These are phyloP conservation scores for Yarrowia porcina DNA, from an alignment of 805 yeast genomes.

Conservation along the genomic window DNA sequence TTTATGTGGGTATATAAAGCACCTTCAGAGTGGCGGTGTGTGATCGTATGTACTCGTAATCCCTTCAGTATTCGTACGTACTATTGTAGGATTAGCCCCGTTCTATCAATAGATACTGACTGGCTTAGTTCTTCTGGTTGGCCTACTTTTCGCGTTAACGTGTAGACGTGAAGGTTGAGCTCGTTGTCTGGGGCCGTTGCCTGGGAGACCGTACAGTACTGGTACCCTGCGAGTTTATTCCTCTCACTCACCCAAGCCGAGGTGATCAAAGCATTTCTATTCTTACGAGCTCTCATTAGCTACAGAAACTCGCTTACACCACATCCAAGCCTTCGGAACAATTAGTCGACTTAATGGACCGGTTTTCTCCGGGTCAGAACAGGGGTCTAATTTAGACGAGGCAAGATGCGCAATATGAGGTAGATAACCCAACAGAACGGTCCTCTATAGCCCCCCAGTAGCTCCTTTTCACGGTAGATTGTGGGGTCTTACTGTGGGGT, in stretches of 20 bases:
- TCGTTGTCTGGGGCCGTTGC: no score
- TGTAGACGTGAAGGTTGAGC: not conserved
- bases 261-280: not conserved
- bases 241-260: not conserved
- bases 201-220: no score
- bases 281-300: not conserved
- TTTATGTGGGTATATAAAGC: not conserved
- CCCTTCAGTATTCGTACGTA: no score
- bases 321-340: not conserved
- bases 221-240: not conserved
- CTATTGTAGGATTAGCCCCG: no score
- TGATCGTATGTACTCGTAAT: no score
- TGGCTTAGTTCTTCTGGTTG: no score
- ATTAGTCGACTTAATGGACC: not conserved
- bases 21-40: no score
- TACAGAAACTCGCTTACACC: not conserved
- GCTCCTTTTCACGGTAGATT: not conserved
- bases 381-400: slow-evolving; percentile 12
- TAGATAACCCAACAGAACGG: not conserved
- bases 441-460: no score
- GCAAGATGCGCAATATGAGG: not conserved
- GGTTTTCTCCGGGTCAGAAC: not conserved
- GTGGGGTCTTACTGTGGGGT: not conserved
- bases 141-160: not conserved
- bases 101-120: no score